A percentile compares a stretch with the other conserved stretches of the same genome.
Evolutionary conservation across 164 flowering plant genomes (phyloP).

Genomic region (grape (Vitis vinifera)): ASM3070453v1 NC_081807.1:6418501-6419000

Average conservation of each 20-base stretch:
- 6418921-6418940: background rate
- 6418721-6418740: background rate
- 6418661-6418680: background rate
- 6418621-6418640: background rate
- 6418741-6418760: background rate
- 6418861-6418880: conserved; percentile 97
- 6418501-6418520: too few relatives aligned
- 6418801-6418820: conserved; percentile 65
- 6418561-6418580: too few relatives aligned
- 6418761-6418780: background rate
- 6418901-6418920: background rate
- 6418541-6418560: too few relatives aligned
- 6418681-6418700: background rate
- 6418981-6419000: conserved; percentile 5
- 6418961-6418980: conserved; percentile 2
- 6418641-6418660: background rate
- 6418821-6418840: conserved; percentile 82
- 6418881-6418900: conserved; percentile 50
- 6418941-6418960: background rate
- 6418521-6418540: too few relatives aligned
- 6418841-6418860: conserved; percentile 78
- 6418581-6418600: too few relatives aligned
- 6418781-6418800: conserved; percentile 2
- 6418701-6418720: background rate
- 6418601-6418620: too few relatives aligned